Evolutionary conservation across 805 yeast genomes (phyloP), one percentile per base, ranked within the genome.

Genomic region (Yarrowia bubula): DNA sequence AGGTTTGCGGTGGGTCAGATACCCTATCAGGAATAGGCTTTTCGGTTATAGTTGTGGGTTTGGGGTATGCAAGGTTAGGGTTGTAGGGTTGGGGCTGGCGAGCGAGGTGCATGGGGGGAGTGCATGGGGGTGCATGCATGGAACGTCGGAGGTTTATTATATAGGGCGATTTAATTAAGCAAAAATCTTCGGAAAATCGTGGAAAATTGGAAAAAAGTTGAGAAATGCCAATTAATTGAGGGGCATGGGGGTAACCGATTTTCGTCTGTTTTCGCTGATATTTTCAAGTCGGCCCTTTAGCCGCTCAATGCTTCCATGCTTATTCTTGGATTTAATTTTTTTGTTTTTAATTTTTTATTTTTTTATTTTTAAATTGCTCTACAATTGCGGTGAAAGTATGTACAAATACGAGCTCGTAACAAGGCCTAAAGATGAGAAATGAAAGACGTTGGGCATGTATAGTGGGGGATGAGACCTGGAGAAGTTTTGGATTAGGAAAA

Each of bases 31-130:
- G 14, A 10, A 33, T 33, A 48, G 2, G n/a, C 55, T 17, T 48
- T 48, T 35, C 55, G 55, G 55, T 48, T 48, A 48, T 48, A 48
- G 55, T 48, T 48, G 55, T 48, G 55, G 41, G 55, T 18, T 48
- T 7, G 55, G 55, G 55, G 53, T 47, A 17, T 13, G 15, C 53
- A 48, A 18, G 55, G 55, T 48, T 48, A 48, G 55, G 55, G 55
- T 11, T 35, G 41, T 18, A 15, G 41, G 35, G 41, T 33, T 35
- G 39, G 33, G 41, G 41, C 17, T n/a, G n/a, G n/a, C n/a, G n/a
- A n/a, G n/a, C n/a, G n/a, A n/a, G n/a, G n/a, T n/a, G n/a, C n/a
- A n/a, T n/a, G n/a, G n/a, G n/a, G n/a, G n/a, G n/a, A n/a, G n/a
- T n/a, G n/a, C n/a, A n/a, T n/a, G n/a, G n/a, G n/a, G n/a, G 18